phyloP scores from a whole-genome alignment of 768 basidiomycete species.

The Dentipellis sp. region DNA sequence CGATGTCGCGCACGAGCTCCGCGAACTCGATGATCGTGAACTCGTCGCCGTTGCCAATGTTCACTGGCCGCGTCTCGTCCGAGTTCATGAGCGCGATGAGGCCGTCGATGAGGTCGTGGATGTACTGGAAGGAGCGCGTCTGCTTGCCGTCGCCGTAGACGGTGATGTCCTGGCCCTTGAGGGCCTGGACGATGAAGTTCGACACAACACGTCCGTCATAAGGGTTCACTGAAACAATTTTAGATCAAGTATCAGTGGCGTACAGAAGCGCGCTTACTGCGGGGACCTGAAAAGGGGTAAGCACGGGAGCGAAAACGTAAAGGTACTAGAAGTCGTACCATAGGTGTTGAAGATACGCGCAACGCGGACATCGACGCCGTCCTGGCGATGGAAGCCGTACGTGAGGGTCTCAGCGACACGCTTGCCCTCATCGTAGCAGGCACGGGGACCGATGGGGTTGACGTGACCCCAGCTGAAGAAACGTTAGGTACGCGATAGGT shows the following conservation, averaged over 20 bases:
- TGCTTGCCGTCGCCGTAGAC: constrained; percentile 92
- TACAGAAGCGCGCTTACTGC: constrained; percentile 39
- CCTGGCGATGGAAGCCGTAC: constrained; percentile 92
- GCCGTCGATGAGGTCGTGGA: constrained; percentile 95
- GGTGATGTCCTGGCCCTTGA: constrained; percentile 94
- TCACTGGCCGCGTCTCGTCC: constrained; percentile 85
- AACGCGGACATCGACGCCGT: constrained; percentile 92
- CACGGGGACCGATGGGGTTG: constrained; percentile 95
- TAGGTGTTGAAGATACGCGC: constrained; percentile 99
- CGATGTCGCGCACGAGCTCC: constrained; percentile 82
- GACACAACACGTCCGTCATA: constrained; percentile 96
- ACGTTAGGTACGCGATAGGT: not conserved
- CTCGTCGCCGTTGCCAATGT: constrained; percentile 94
- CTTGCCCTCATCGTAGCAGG: constrained; percentile 99
- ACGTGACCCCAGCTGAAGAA: constrained; percentile 85
- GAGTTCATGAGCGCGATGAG: constrained; percentile 94
- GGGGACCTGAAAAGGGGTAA: constrained; percentile 31
- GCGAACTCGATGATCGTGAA: constrained; percentile 95
- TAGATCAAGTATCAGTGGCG: constrained; percentile 4
- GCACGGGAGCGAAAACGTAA: constrained; percentile 1
- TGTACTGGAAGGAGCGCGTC: constrained; percentile 95
- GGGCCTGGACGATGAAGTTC: constrained; percentile 97
- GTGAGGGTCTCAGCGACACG: constrained; percentile 97
- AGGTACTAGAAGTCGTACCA: constrained; percentile 29
- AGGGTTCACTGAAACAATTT: constrained; percentile 67